A percentile compares a stretch with the other conserved stretches of the same genome.
phyloP scores from a whole-genome alignment of 352 stramenopile genomes.

The Pythium graminicola region DNA sequence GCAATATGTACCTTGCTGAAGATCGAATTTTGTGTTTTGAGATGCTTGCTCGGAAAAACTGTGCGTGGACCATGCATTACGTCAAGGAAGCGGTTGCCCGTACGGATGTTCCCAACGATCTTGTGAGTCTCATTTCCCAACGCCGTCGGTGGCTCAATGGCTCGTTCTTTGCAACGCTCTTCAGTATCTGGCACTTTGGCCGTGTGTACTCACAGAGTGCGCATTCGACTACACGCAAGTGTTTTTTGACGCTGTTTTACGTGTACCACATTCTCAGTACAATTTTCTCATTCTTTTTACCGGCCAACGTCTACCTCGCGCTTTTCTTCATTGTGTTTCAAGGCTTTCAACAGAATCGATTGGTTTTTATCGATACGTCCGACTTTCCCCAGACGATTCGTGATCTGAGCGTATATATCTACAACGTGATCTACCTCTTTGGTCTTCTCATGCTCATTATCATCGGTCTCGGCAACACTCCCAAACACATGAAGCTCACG shows the following conservation, averaged over 20 bases:
- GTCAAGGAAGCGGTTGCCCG: slow-evolving; percentile 76
- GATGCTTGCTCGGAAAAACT: slow-evolving; percentile 72
- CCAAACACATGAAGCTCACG: slow-evolving; percentile 83
- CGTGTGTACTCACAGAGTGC: slow-evolving; percentile 79
- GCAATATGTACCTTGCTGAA: slow-evolving; percentile 87
- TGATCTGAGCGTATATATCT: slow-evolving; percentile 64
- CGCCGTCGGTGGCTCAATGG: slow-evolving; percentile 85
- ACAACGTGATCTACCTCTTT: slow-evolving; percentile 76
- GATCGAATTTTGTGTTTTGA: slow-evolving; percentile 85
- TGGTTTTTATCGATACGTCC: slow-evolving; percentile 77
- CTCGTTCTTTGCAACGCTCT: slow-evolving; percentile 82
- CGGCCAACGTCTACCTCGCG: slow-evolving; percentile 77
- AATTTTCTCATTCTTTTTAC: slow-evolving; percentile 64
- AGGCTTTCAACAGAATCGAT: slow-evolving; percentile 82
- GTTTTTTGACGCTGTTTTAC: slow-evolving; percentile 66
- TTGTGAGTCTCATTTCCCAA: slow-evolving; percentile 79
- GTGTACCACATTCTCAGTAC: slow-evolving; percentile 73
- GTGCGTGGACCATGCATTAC: slow-evolving; percentile 86
- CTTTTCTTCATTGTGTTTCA: slow-evolving; percentile 86
- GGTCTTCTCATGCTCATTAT: slow-evolving; percentile 78
- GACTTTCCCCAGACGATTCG: slow-evolving; percentile 48
- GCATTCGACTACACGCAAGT: slow-evolving; percentile 66
- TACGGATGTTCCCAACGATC: slow-evolving; percentile 76
- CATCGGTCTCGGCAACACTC: slow-evolving; percentile 81
- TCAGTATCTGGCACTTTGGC: slow-evolving; percentile 81